Evolutionary conservation across 164 flowering plant species (phyloP).

Genomic region (Sedum album): DNA sequence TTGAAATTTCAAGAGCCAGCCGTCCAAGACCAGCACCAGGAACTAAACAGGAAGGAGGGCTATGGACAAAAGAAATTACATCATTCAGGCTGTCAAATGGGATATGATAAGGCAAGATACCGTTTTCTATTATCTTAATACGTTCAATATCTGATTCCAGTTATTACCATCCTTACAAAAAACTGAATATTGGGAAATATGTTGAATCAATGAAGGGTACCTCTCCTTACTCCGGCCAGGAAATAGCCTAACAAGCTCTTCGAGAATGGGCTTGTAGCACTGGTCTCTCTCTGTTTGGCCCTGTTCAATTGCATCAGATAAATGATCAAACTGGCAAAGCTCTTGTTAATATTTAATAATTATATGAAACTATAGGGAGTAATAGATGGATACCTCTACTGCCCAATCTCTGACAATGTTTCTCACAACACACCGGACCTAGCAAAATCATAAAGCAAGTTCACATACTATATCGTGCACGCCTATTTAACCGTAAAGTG

Average conservation of each 20-base stretch:
- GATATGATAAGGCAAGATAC: background rate
- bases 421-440: slow-evolving; percentile 94
- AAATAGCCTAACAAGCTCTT: slow-evolving; percentile 73
- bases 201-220: slow-evolving; percentile 23
- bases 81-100: background rate
- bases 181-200: background rate
- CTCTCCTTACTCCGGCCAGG: slow-evolving; percentile 53
- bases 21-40: slow-evolving; percentile 99
- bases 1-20: slow-evolving; percentile 86
- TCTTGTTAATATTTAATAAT: too few species aligned
- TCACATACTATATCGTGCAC: background rate
- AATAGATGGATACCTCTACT: slow-evolving; percentile 52
- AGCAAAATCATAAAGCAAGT: slow-evolving; percentile 12
- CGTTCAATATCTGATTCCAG: background rate
- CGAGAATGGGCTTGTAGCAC: slow-evolving; percentile 91
- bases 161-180: slow-evolving; percentile 1
- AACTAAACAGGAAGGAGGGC: slow-evolving; percentile 89
- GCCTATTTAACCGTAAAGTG: background rate
- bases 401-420: slow-evolving; percentile 98
- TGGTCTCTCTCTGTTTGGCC: slow-evolving; percentile 86
- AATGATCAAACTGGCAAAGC: background rate
- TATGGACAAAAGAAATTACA: slow-evolving; percentile 15
- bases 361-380: slow-evolving; percentile 1
- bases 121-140: background rate
- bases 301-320: slow-evolving; percentile 22